These are phyloP conservation scores for Colletotrichum navitas DNA, from an alignment of 2,329 filamentous ascomycete genomes.

Conservation along the genomic window DNA sequence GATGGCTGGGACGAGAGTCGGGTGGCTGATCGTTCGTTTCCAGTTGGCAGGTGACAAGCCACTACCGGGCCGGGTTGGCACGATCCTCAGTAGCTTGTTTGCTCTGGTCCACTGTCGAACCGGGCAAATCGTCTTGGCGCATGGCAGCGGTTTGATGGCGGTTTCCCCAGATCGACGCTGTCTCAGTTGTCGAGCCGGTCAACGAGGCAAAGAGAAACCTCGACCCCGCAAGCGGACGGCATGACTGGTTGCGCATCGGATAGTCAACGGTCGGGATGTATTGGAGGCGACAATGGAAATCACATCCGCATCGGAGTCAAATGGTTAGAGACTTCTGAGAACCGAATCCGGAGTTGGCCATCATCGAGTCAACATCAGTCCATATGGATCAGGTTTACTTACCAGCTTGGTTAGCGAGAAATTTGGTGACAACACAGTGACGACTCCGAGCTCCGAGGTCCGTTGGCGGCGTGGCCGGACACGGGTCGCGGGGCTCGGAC, in stretches of 20 bases:
- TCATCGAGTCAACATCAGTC: conserved; percentile 2
- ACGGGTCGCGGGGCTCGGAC: conserved; percentile 12
- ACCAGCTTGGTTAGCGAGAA: background rate
- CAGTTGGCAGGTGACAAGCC: conserved; percentile 29
- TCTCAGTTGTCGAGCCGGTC: conserved; percentile 21
- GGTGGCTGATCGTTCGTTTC: conserved; percentile 38
- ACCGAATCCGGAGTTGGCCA: background rate
- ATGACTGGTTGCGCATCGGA: background rate
- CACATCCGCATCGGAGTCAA: background rate
- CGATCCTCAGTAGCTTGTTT: conserved; percentile 23
- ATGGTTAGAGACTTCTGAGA: background rate
- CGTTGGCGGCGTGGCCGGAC: conserved; percentile 30
- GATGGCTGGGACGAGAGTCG: conserved; percentile 3
- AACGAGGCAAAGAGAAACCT: background rate
- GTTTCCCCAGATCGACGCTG: conserved; percentile 24
- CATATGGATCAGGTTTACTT: background rate
- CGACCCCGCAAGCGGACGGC: conserved; percentile 15
- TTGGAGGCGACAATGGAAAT: background rate
- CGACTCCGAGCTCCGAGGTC: conserved; percentile 21
- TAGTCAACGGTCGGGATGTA: background rate
- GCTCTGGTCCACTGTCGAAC: background rate
- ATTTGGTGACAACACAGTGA: conserved; percentile 7
- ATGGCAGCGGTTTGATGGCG: conserved; percentile 19
- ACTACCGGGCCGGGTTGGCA: conserved; percentile 17
- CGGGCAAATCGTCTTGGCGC: background rate